These are phyloP conservation scores for Syncephalastrum sp. DNA, from an alignment of 371 early-diverging fungal genomes.

Conservation along the genomic window DNA sequence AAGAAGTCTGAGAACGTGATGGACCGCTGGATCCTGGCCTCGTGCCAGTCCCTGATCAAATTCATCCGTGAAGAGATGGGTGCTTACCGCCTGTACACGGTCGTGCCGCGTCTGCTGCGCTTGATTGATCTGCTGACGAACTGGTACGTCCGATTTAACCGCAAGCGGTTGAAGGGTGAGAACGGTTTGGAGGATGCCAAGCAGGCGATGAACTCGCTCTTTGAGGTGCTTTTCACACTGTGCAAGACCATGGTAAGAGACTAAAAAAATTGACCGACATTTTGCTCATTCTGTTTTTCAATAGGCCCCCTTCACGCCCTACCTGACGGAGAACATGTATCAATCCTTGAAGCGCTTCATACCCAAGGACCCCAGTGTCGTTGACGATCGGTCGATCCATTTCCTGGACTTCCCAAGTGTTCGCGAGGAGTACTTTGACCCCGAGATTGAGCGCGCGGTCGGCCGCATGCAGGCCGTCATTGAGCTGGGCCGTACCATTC, in stretches of 20 bases:
- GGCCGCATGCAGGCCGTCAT: slow-evolving; percentile 97
- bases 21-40: slow-evolving; percentile 98
- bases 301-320: slow-evolving; percentile 98
- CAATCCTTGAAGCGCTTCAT: slow-evolving; percentile 85
- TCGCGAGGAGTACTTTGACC: slow-evolving; percentile 94
- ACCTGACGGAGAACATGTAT: slow-evolving; percentile 98
- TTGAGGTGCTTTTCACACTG: slow-evolving; percentile 92
- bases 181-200: slow-evolving; percentile 84
- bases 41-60: slow-evolving; percentile 89
- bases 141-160: slow-evolving; percentile 99
- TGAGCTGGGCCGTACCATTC: slow-evolving; percentile 92
- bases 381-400: slow-evolving; percentile 88
- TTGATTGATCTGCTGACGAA: slow-evolving; percentile 98
- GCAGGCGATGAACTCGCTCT: slow-evolving; percentile 88
- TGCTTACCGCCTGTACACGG: slow-evolving; percentile 96
- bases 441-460: slow-evolving; percentile 92
- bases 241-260: slow-evolving; percentile 79
- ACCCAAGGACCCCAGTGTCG: slow-evolving; percentile 49
- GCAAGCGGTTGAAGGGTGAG: slow-evolving; percentile 96
- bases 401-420: slow-evolving; percentile 92
- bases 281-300: background rate
- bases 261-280: background rate
- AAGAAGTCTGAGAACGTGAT: slow-evolving; percentile 85
- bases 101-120: slow-evolving; percentile 87
- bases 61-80: slow-evolving; percentile 93